Base-by-base conservation (phyloP, 1,284 basidiomycete species). In the Tilletia caries region DNA sequence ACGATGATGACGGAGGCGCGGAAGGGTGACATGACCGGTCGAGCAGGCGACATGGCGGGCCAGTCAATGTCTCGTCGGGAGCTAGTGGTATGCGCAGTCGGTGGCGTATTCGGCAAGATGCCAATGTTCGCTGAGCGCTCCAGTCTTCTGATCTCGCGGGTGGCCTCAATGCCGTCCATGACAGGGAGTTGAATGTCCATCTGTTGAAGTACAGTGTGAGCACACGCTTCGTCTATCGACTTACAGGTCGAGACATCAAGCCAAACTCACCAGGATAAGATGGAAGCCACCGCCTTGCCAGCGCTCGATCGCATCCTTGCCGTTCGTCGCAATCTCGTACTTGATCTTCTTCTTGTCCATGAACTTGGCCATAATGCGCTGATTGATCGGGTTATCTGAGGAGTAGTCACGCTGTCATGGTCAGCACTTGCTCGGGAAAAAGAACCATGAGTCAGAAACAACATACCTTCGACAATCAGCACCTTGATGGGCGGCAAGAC, bases 141-240 rank as follows among this genome's bases (percentile, higher is more conserved):
- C 65, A 95, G 85, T 72, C 90, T 88, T 64, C 96, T 88, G 70
- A 99, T 99, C 83, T 95, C 92, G 79, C 94, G 95, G 0, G 96
- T 98, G 2, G 96, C 96, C 81, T 92, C 89, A 65, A 98, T 97
- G 32, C 96, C 96, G 83, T 96, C 92, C 92, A 98, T 97, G 75
- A 98, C 91, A 5, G 96, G 96, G 87, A 99, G 92, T 85, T 98
- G 95, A 72, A 99, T 98, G 85, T 99, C 96, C 96, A 99, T 99
- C 93, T 96, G 77, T 27, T 27, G 33, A 2, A 15, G n/a, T 33
- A 52, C 3, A 6, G 10, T 29, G 41, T 29, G 23, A n/a, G 44
- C 46, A n/a, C n/a, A n/a, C n/a, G n/a, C n/a, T n/a, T n/a, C n/a
- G 23, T 6, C 25, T 2, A 44, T 52, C 48, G 27, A n/a, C 65